Percentiles rank a stretch among this genome's conserved stretches.
Evolutionary conservation across 768 basidiomycete genomes (phyloP).

Genomic region (Neoboletus brunneissimus): DNA sequence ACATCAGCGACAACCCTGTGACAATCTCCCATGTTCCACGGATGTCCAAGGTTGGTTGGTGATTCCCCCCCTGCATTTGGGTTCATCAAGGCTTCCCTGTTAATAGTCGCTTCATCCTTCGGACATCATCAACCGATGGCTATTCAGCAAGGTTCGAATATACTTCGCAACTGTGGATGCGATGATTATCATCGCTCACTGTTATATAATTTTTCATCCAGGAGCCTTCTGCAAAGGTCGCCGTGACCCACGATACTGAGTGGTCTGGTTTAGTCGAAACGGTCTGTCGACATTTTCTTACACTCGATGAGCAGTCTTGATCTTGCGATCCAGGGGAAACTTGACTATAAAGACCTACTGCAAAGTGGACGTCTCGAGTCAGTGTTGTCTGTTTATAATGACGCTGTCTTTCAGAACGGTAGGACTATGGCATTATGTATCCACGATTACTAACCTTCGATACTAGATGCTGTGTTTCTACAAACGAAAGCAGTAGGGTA

Average conservation of each 20-base stretch:
- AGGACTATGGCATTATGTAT: neutral
- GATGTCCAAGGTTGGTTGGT: neutral
- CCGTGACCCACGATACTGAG: neutral
- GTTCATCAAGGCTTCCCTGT: neutral
- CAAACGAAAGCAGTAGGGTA: neutral
- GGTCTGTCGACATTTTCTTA: neutral
- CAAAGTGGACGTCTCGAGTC: neutral
- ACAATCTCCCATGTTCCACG: neutral
- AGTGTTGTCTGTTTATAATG: neutral
- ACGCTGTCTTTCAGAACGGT: neutral
- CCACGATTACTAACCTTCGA: neutral
- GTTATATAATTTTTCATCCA: neutral
- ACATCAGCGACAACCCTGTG: neutral
- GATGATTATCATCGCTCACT: neutral
- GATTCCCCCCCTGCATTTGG: neutral
- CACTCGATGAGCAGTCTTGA: neutral
- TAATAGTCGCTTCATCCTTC: neutral
- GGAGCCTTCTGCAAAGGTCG: neutral
- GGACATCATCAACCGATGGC: neutral
- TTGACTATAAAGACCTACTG: neutral
- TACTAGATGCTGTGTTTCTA: neutral
- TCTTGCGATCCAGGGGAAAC: neutral
- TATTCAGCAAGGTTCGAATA: neutral
- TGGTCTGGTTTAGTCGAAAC: neutral
- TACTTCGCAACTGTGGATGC: neutral